Evolutionary conservation across 768 basidiomycete genomes (phyloP).

Genomic region (Tulasnella sp.): DNA sequence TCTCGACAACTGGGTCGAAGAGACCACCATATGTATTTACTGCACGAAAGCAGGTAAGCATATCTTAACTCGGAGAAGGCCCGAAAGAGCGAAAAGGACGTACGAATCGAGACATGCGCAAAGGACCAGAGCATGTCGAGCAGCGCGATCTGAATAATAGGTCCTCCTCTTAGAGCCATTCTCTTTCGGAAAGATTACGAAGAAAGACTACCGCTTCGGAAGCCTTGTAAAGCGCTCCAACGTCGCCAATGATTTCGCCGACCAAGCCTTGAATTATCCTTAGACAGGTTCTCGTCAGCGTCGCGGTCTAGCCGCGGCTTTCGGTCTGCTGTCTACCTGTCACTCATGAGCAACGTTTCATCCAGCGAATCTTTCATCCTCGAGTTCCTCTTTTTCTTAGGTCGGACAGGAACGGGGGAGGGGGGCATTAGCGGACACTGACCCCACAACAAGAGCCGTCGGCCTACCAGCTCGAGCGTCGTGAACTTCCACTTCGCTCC

Average conservation of each 20-base stretch:
- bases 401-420: not conserved
- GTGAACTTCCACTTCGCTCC: slow-evolving; percentile 73
- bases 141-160: slow-evolving; percentile 61
- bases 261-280: slow-evolving; percentile 81
- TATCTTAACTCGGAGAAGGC: too few relatives aligned
- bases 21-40: slow-evolving; percentile 51
- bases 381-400: slow-evolving; percentile 80
- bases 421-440: too few relatives aligned
- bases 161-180: not conserved
- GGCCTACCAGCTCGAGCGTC: slow-evolving; percentile 68
- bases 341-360: slow-evolving; percentile 81
- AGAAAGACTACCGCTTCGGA: slow-evolving; percentile 74
- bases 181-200: not conserved
- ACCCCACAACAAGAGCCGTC: too few relatives aligned
- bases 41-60: not conserved
- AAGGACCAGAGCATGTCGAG: slow-evolving; percentile 90
- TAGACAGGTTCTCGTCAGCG: not conserved
- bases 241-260: slow-evolving; percentile 59
- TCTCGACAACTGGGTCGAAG: not conserved
- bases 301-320: not conserved
- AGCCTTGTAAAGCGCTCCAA: slow-evolving; percentile 82
- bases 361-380: slow-evolving; percentile 89
- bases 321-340: slow-evolving; percentile 48
- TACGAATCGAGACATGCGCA: slow-evolving; percentile 76
- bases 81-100: slow-evolving; percentile 35